These are phyloP conservation scores for Ephemerocybe angulata DNA, from an alignment of 768 basidiomycete genomes.

Conservation along the genomic window DNA sequence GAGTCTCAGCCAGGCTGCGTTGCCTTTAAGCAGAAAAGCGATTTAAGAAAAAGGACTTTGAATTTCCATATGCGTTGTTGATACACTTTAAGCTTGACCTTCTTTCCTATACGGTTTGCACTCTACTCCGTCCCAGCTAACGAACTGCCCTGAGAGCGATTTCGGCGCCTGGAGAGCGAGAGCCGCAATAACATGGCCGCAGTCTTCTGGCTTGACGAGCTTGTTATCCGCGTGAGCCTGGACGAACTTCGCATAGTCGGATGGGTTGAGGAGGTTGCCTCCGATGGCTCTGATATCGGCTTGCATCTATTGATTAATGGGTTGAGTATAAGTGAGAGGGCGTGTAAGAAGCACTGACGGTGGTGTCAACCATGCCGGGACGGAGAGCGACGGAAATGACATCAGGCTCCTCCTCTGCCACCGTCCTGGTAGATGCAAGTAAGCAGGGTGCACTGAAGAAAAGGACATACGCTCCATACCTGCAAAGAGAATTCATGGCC, in stretches of 20 bases:
- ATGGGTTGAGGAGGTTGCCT: slow-evolving; percentile 46
- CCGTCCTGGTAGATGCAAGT: slow-evolving; percentile 48
- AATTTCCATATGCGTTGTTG: background rate
- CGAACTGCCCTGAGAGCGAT: slow-evolving; percentile 68
- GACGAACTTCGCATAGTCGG: slow-evolving; percentile 57
- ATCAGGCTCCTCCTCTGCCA: slow-evolving; percentile 79
- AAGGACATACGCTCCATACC: slow-evolving; percentile 41
- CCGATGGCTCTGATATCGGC: slow-evolving; percentile 47
- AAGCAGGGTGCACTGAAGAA: background rate
- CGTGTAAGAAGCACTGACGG: slow-evolving; percentile 42
- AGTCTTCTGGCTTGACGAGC: slow-evolving; percentile 70
- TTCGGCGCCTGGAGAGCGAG: slow-evolving; percentile 64
- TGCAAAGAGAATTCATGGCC: slow-evolving; percentile 82
- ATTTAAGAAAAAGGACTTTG: background rate
- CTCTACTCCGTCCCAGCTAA: slow-evolving; percentile 75
- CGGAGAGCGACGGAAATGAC: slow-evolving; percentile 74
- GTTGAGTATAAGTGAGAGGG: background rate
- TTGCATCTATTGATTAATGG: slow-evolving; percentile 61
- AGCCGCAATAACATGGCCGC: slow-evolving; percentile 75
- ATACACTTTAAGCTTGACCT: slow-evolving; percentile 7
- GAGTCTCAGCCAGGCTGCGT: background rate
- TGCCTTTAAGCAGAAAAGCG: background rate
- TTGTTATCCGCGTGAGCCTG: slow-evolving; percentile 58
- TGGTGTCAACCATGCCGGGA: slow-evolving; percentile 86
- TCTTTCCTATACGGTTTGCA: slow-evolving; percentile 52